Evolutionary conservation across 2,329 filamentous ascomycete genomes (phyloP).

Genomic region (Grosmannia serpens): DNA sequence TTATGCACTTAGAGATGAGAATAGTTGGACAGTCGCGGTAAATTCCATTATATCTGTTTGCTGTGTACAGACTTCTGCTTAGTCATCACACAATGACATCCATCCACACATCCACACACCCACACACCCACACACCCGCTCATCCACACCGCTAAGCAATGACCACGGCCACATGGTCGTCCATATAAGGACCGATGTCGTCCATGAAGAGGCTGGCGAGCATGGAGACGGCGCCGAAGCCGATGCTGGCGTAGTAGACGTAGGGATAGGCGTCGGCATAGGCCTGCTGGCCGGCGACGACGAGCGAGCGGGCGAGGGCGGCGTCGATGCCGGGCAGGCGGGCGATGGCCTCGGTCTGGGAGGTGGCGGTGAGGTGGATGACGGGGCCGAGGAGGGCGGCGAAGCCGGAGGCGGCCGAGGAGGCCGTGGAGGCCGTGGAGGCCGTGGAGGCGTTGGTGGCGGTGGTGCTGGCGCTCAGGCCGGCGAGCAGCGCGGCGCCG

Average conservation of each 20-base stretch:
- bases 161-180: conserved; percentile 44
- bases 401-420: conserved; percentile 14
- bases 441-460: neutral
- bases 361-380: conserved; percentile 40
- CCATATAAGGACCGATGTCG: conserved; percentile 46
- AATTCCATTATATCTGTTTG: neutral
- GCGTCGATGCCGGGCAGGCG: conserved; percentile 38
- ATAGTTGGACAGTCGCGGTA: neutral
- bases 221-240: conserved; percentile 45
- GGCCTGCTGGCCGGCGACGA: conserved; percentile 42
- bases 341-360: conserved; percentile 35
- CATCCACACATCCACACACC: too few species aligned
- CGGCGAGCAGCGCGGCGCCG: conserved; percentile 30
- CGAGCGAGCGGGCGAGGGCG: conserved; percentile 26
- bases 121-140: too few species aligned
- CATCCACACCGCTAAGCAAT: conserved; percentile 14
- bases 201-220: conserved; percentile 47
- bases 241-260: conserved; percentile 50
- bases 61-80: too few species aligned
- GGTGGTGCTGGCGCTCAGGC: neutral
- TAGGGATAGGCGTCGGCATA: conserved; percentile 48
- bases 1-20: neutral
- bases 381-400: conserved; percentile 20
- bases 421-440: conserved; percentile 13
- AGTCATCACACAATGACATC: neutral